phyloP scores from a whole-genome alignment of 768 basidiomycete species.

The Tulasnella sp. region DNA sequence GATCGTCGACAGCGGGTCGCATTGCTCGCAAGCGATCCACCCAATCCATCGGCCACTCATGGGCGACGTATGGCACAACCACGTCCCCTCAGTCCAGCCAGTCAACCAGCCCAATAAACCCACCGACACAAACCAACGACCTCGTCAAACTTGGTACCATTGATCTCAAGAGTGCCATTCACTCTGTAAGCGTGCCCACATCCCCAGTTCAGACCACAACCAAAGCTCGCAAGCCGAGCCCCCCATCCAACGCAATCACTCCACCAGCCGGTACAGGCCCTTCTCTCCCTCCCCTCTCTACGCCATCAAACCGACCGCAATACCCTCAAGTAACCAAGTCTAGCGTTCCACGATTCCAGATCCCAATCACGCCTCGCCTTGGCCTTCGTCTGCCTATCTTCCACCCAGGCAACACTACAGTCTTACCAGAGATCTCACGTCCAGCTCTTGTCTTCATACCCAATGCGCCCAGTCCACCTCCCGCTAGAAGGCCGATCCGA shows the following conservation, averaged over 20 bases:
- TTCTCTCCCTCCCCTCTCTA: background rate
- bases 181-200: background rate
- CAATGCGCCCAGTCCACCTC: slow-evolving; percentile 3
- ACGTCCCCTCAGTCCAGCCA: background rate
- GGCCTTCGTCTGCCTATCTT: slow-evolving; percentile 11
- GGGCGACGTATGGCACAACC: background rate
- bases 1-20: background rate
- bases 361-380: slow-evolving; percentile 1
- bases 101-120: background rate
- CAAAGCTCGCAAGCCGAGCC: background rate
- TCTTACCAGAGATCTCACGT: slow-evolving; percentile 8
- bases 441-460: background rate
- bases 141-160: slow-evolving; percentile 7
- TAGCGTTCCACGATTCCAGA: background rate
- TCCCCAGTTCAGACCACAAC: background rate
- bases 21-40: slow-evolving; percentile 6
- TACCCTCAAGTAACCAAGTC: background rate
- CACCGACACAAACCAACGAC: background rate
- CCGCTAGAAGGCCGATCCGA: slow-evolving; percentile 2
- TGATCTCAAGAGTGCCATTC: slow-evolving; percentile 1
- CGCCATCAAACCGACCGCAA: background rate
- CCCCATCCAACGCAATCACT: slow-evolving; percentile 5
- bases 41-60: background rate
- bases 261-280: background rate
- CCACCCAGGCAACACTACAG: slow-evolving; percentile 9